phyloP scores from a whole-genome alignment of 2,329 filamentous ascomycete genomes.

The Aspergillus vadensis region DNA sequence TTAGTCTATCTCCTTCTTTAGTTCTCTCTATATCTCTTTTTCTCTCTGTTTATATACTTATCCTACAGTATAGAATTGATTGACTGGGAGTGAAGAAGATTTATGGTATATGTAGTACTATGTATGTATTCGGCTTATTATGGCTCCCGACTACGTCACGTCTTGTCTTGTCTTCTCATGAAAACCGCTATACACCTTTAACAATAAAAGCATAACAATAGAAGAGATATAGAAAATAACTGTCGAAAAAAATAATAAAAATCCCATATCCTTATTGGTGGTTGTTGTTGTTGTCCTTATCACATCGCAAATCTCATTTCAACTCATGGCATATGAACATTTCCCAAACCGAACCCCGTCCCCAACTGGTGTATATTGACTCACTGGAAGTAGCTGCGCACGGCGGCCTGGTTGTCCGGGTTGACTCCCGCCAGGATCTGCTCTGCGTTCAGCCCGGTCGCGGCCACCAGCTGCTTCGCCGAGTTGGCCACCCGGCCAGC shows the following conservation, averaged over 20 bases:
- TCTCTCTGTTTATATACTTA: not conserved
- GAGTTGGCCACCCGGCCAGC: slow-evolving; percentile 74
- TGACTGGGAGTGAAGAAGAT: not conserved
- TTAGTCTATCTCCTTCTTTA: no score
- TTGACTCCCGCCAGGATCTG: slow-evolving; percentile 74
- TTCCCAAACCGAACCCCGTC: not conserved
- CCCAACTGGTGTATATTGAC: not conserved
- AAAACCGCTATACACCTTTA: slow-evolving; percentile 5
- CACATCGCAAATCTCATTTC: not conserved
- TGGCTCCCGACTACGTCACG: not conserved
- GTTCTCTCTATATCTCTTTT: not conserved
- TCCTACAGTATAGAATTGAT: not conserved
- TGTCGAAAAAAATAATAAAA: not conserved
- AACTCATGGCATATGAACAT: slow-evolving; percentile 3
- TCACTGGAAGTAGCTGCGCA: slow-evolving; percentile 72
- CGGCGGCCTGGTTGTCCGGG: slow-evolving; percentile 76
- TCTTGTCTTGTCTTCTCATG: not conserved
- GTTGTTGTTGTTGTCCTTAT: not conserved
- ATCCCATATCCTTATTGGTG: slow-evolving; percentile 3
- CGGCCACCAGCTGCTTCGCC: slow-evolving; percentile 74
- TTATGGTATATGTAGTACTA: not conserved
- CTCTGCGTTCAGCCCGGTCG: slow-evolving; percentile 72
- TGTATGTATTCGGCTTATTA: slow-evolving; percentile 4
- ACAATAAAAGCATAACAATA: not conserved
- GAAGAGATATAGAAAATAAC: not conserved